Percentiles rank a stretch among this genome's conserved stretches.
Conservation (phyloP, 1,284 basidiomycete species). For the Pyrrhoderma lamaoense region DNA sequence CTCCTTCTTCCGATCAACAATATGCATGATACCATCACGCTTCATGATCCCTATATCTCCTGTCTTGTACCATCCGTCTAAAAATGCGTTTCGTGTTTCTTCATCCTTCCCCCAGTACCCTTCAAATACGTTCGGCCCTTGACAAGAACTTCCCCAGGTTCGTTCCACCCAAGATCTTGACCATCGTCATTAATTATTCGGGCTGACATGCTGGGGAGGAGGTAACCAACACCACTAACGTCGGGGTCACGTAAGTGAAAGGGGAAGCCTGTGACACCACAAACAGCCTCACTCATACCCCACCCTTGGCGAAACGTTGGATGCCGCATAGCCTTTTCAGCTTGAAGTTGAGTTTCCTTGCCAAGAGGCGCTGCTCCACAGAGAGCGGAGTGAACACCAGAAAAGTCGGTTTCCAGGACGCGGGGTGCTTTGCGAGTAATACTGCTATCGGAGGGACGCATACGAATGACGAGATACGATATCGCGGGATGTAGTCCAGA, state of each 20-base stretch:
- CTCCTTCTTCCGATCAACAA: constrained; percentile 64
- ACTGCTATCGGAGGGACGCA: constrained; percentile 50
- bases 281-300: constrained; percentile 14
- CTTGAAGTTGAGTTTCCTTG: constrained; percentile 29
- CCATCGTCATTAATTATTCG: constrained; percentile 55
- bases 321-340: constrained; percentile 26
- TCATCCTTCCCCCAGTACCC: constrained; percentile 68
- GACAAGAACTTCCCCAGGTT: constrained; percentile 59
- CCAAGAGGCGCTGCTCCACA: constrained; percentile 47
- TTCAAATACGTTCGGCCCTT: constrained; percentile 42
- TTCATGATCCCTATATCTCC: constrained; percentile 62
- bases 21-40: constrained; percentile 52
- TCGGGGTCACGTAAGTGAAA: constrained; percentile 6
- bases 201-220: constrained; percentile 56
- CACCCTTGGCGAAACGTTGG: constrained; percentile 10
- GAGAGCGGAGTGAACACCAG: constrained; percentile 34
- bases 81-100: constrained; percentile 57
- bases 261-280: background rate
- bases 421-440: constrained; percentile 29
- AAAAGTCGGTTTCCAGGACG: constrained; percentile 39
- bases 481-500: constrained; percentile 29
- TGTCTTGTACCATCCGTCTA: constrained; percentile 63
- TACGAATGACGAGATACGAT: constrained; percentile 35
- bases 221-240: constrained; percentile 30
- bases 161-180: constrained; percentile 33